These are phyloP conservation scores for Aspergillus pseudonomiae DNA, from an alignment of 2,329 filamentous ascomycete genomes.

Conservation along the genomic window DNA sequence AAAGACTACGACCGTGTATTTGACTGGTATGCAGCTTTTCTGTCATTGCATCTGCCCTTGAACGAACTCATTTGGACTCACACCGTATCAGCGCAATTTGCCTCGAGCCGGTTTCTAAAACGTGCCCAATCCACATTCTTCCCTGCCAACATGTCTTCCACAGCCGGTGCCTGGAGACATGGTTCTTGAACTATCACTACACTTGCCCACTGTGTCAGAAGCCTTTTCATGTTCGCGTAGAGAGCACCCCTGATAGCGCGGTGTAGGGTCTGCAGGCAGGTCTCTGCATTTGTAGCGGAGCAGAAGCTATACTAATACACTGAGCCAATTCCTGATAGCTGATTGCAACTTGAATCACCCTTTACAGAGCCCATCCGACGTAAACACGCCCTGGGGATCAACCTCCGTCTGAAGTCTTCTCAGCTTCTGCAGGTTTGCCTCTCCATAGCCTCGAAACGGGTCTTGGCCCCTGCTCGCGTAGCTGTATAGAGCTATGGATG, in stretches of 20 bases:
- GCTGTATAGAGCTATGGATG: neutral
- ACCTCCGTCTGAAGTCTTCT: neutral
- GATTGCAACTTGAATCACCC: neutral
- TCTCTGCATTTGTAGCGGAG: no score
- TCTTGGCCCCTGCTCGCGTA: neutral
- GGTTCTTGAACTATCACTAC: slow-evolving; percentile 9
- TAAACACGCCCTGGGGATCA: neutral
- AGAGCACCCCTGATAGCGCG: neutral
- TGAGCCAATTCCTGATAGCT: neutral
- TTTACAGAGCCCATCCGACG: neutral
- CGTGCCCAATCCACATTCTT: slow-evolving; percentile 10
- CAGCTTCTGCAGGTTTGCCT: neutral
- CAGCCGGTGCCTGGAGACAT: slow-evolving; percentile 4
- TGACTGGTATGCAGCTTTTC: neutral
- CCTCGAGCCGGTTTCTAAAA: slow-evolving; percentile 7
- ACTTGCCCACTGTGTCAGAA: slow-evolving; percentile 9
- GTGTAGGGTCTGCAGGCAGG: neutral
- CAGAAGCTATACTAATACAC: neutral
- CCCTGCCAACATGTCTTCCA: slow-evolving; percentile 12
- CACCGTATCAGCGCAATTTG: slow-evolving; percentile 10
- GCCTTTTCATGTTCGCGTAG: neutral
- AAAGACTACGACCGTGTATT: neutral
- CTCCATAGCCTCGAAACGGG: neutral
- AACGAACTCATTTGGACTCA: neutral
- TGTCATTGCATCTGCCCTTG: no score